Evolutionary conservation across 1,139 yeast genomes (phyloP).

Genomic region (Yamadazyma triangularis): DNA sequence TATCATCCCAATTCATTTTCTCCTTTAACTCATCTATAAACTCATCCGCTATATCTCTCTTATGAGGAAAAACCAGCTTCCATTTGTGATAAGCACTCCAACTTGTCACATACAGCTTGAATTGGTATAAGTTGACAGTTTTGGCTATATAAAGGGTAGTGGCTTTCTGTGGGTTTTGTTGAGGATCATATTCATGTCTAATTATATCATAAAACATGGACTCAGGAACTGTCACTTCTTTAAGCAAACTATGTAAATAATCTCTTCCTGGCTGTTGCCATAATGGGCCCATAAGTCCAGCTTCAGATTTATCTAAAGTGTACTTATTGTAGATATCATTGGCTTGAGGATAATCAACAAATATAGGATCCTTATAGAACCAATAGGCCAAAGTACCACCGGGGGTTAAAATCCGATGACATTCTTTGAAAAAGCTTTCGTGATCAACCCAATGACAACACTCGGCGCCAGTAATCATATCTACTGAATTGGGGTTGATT

Average conservation of each 20-base stretch:
- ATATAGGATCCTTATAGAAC: slow-evolving; percentile 73
- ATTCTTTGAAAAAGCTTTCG: slow-evolving; percentile 46
- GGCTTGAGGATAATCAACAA: slow-evolving; percentile 38
- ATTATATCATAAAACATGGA: slow-evolving; percentile 36
- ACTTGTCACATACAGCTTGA: slow-evolving; percentile 50
- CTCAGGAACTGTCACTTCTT: slow-evolving; percentile 37
- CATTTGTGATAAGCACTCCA: slow-evolving; percentile 73
- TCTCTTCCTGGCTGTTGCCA: slow-evolving; percentile 76
- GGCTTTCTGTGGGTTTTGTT: slow-evolving; percentile 22
- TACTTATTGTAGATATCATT: slow-evolving; percentile 28
- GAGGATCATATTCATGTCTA: slow-evolving; percentile 34
- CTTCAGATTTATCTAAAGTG: slow-evolving; percentile 22
- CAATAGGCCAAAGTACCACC: slow-evolving; percentile 70
- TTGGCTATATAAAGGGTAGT: slow-evolving; percentile 39
- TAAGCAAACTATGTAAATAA: slow-evolving; percentile 42
- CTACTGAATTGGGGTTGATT: slow-evolving; percentile 31
- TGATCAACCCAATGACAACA: slow-evolving; percentile 78
- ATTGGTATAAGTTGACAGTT: slow-evolving; percentile 38
- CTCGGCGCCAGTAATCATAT: slow-evolving; percentile 70
- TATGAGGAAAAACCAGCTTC: slow-evolving; percentile 28
- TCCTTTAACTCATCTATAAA: slow-evolving; percentile 41
- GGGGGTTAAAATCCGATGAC: slow-evolving; percentile 45
- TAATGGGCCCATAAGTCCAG: slow-evolving; percentile 57
- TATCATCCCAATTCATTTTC: too few relatives aligned
- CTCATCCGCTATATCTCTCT: slow-evolving; percentile 34